A percentile compares a stretch with the other conserved stretches of the same genome.
phyloP scores from a whole-genome alignment of 345 rosid genomes.

The Sonneratia alba region DNA sequence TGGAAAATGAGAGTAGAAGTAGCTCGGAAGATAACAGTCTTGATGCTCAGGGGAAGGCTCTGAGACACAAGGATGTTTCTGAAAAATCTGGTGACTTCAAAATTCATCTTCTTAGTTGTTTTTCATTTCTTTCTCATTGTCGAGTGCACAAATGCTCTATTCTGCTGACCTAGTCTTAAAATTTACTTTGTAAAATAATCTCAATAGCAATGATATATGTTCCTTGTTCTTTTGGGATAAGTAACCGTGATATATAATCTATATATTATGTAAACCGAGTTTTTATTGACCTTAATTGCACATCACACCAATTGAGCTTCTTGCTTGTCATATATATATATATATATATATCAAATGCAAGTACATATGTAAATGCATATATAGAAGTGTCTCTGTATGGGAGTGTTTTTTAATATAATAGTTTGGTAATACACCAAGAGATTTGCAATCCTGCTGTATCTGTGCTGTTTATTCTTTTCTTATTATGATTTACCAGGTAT shows the following conservation, averaged over 20 bases:
- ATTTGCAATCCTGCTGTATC: neutral
- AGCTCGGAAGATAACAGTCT: constrained; percentile 39
- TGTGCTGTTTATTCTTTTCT: neutral
- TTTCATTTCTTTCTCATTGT: neutral
- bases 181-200: no score
- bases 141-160: neutral
- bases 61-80: constrained; percentile 28
- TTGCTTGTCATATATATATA: neutral
- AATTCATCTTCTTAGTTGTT: neutral
- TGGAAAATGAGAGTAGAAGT: constrained; percentile 36
- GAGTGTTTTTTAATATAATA: neutral
- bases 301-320: neutral
- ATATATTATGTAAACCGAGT: neutral
- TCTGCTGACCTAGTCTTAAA: neutral
- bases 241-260: neutral
- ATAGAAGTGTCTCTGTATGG: neutral
- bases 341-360: no score
- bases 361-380: no score
- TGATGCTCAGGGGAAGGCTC: constrained; percentile 33
- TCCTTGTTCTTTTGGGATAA: no score
- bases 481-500: neutral
- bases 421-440: neutral
- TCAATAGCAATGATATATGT: no score
- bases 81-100: constrained; percentile 39
- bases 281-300: neutral